Evolutionary conservation across 352 stramenopile genomes (phyloP).

Genomic region (Pythium apleroticum): DNA sequence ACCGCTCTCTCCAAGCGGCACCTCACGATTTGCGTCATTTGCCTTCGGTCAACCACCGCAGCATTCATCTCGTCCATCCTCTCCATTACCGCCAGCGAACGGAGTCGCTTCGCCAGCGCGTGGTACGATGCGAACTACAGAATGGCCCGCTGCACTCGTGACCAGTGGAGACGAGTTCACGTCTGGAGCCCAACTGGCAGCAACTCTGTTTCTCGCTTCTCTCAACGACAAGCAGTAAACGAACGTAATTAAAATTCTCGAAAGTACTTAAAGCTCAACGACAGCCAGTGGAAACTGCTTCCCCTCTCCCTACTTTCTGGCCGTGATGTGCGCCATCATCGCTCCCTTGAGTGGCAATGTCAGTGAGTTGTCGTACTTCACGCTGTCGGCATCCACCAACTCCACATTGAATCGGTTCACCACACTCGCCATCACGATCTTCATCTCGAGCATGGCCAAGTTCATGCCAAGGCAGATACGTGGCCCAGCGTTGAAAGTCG

Average conservation of each 20-base stretch:
- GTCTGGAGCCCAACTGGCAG: conserved; percentile 41
- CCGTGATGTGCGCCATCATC: not conserved
- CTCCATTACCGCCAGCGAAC: not conserved
- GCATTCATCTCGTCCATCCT: conserved; percentile 24
- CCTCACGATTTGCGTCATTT: conserved; percentile 48
- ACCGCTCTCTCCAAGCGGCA: conserved; percentile 21
- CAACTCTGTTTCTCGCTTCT: conserved; percentile 40
- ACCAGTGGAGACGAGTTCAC: conserved; percentile 39
- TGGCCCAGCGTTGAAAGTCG: conserved; percentile 61
- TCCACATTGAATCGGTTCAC: not conserved
- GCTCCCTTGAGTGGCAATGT: not conserved
- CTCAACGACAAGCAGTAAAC: not conserved
- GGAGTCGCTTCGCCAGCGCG: not conserved
- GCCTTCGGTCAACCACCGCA: conserved; percentile 38
- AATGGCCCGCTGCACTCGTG: conserved; percentile 16
- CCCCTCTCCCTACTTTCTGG: not conserved
- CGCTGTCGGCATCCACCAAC: not conserved
- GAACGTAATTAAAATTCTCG: not conserved
- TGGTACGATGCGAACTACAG: not conserved
- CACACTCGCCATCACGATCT: conserved; percentile 42
- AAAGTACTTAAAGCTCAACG: not conserved
- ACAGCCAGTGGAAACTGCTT: not conserved
- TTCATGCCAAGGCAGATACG: conserved; percentile 62
- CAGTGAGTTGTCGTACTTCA: not conserved
- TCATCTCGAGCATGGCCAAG: conserved; percentile 67